Evolutionary conservation across 495 filamentous ascomycete species (phyloP), one percentile per base, ranked within the genome.

Genomic region (Astrothelium macrocarpum): DNA sequence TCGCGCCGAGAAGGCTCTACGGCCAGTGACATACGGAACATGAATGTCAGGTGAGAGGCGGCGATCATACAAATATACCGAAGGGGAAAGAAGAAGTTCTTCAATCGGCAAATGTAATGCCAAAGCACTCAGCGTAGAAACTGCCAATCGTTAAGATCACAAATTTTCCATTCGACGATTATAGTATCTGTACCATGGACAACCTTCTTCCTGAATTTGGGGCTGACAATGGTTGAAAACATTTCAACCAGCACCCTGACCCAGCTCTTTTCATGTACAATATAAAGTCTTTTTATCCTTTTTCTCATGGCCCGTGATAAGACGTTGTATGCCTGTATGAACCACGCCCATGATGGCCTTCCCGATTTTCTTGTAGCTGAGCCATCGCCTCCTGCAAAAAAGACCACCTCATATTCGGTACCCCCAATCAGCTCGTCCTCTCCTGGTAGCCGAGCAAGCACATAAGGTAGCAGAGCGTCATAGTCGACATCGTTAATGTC

Each of bases 161-260:
- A 26, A 9, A 11, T 28, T 29, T 56, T 29, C 25, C 49, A 56
- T 29, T 9, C 12, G 16, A 26, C 5, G 7, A 29, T 10, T 9
- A 20, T 12, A 10, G 9, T 3, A 29, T 29, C 20, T 78, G 63
- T 71, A 81, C 79, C 72, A 64, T 82, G 80, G 10, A 82, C 71
- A 28, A 84, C 77, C 72, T 84, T 84, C 72, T 78, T 78, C 67
- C 79, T 73, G 65, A 82, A 83, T 64, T 84, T 84, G n/a, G 78
- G 78, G 34, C 78, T 79, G 31, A 82, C 81, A 18, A 84, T 77
- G 3, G 80, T 80, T 2, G 78, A 79, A 69, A 84, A 80, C 66
- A 82, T 78, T 65, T 83, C 81, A n/a, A 82, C 71, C 46, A 84
- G 70, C 26, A 83, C 75, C 60, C 82, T 73, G 16, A 84, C 79